Percentiles rank a stretch among this genome's conserved stretches.
phyloP scores from a whole-genome alignment of 208 protist species.

The Leishmania amazonensis region DNA sequence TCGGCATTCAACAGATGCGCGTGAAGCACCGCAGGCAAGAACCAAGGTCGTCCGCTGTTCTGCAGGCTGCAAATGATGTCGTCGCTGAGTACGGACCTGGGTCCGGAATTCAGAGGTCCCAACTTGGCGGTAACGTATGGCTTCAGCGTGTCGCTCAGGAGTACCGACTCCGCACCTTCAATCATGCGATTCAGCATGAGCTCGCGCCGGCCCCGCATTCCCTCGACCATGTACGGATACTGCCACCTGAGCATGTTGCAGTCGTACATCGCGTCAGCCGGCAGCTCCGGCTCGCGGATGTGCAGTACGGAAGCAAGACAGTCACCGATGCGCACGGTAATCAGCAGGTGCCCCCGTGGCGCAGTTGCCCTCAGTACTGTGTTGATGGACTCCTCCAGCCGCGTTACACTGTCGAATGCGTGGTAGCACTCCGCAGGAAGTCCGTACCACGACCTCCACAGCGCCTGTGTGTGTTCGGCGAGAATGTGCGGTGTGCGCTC shows the following conservation, averaged over 20 bases:
- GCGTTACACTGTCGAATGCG: constrained; percentile 59
- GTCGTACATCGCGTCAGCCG: constrained; percentile 75
- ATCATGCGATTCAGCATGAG: constrained; percentile 84
- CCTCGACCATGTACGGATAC: constrained; percentile 79
- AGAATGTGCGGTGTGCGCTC: constrained; percentile 56
- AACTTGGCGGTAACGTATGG: constrained; percentile 72
- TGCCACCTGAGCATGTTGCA: constrained; percentile 88
- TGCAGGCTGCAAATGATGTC: constrained; percentile 69
- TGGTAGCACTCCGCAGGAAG: constrained; percentile 72
- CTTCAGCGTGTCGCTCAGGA: constrained; percentile 69
- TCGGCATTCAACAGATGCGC: constrained; percentile 80
- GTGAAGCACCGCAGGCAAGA: constrained; percentile 73
- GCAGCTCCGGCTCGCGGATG: constrained; percentile 70
- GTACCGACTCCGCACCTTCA: constrained; percentile 72
- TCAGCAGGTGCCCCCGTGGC: constrained; percentile 82
- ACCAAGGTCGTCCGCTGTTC: constrained; percentile 76
- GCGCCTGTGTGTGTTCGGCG: constrained; percentile 30
- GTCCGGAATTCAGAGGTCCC: constrained; percentile 54
- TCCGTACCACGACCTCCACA: constrained; percentile 76
- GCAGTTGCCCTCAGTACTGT: constrained; percentile 41
- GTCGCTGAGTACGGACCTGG: constrained; percentile 47
- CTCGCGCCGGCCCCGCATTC: constrained; percentile 63
- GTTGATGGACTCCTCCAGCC: constrained; percentile 83
- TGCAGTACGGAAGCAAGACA: constrained; percentile 82
- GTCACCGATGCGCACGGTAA: constrained; percentile 87